A percentile compares a stretch with the other conserved stretches of the same genome.
phyloP scores from a whole-genome alignment of 345 rosid species.

The Hibiscus mutabilis region DNA sequence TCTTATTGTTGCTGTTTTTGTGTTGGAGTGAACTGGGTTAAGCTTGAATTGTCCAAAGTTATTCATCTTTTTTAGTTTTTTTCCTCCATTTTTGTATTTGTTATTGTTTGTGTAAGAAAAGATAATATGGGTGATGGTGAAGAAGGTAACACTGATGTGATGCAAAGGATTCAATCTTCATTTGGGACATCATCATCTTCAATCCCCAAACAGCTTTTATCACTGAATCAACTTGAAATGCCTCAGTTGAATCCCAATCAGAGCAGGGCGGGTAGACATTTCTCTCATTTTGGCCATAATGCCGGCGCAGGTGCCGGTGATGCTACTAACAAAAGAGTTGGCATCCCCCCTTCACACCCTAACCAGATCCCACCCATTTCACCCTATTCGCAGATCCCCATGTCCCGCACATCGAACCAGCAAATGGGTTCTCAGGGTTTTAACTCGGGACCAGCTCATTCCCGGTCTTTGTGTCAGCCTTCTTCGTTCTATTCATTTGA shows the following conservation, averaged over 20 bases:
- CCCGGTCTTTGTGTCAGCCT: slow-evolving; percentile 84
- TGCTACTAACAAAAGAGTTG: slow-evolving; percentile 47
- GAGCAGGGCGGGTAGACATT: slow-evolving; percentile 40
- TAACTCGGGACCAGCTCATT: slow-evolving; percentile 47
- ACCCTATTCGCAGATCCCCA: slow-evolving; percentile 81
- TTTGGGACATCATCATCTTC: slow-evolving; percentile 49
- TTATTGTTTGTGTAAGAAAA: not conserved
- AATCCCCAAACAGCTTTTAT: slow-evolving; percentile 36
- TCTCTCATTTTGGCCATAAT: slow-evolving; percentile 42
- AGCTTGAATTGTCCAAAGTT: slow-evolving; percentile 4
- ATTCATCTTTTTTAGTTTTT: not conserved
- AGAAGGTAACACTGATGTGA: slow-evolving; percentile 51
- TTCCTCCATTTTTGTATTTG: not conserved
- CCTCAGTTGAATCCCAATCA: slow-evolving; percentile 46
- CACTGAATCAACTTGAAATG: slow-evolving; percentile 46
- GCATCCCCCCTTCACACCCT: slow-evolving; percentile 88
- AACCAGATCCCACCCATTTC: slow-evolving; percentile 81
- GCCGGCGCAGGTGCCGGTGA: not conserved
- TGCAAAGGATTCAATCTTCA: slow-evolving; percentile 63
- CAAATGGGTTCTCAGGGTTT: slow-evolving; percentile 44
- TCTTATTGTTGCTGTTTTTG: slow-evolving; percentile 12
- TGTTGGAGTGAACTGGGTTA: slow-evolving; percentile 13
- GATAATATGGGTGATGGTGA: slow-evolving; percentile 60
- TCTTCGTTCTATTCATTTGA: slow-evolving; percentile 71
- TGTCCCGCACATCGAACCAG: slow-evolving; percentile 44